Conservation (phyloP, 768 basidiomycete genomes). For the Polyporus arcularius region DNA sequence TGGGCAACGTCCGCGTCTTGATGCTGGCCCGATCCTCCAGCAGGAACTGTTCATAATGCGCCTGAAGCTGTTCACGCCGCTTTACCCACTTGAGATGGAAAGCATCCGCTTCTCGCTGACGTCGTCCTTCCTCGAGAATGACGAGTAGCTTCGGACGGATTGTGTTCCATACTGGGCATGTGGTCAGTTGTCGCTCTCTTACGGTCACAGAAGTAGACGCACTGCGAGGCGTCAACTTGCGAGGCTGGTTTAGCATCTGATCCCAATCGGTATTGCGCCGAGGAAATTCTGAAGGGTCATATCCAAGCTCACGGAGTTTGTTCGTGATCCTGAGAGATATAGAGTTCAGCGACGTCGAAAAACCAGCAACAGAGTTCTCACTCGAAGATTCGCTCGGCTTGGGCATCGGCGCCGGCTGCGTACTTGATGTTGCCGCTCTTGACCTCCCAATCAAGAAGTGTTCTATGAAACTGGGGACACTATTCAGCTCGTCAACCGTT, state of each 20-base stretch:
- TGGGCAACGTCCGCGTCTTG: constrained; percentile 3
- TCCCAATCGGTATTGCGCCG: no score
- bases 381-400: no score
- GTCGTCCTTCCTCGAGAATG: neutral
- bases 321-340: no score
- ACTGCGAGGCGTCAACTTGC: neutral
- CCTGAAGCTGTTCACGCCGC: neutral
- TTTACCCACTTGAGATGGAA: neutral
- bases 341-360: no score
- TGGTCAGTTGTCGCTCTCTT: neutral
- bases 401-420: no score
- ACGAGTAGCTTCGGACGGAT: constrained; percentile 4
- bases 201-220: neutral
- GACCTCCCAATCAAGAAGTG: no score
- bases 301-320: no score
- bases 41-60: neutral
- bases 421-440: no score
- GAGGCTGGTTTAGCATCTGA: neutral
- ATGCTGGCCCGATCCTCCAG: neutral
- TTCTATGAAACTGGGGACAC: no score
- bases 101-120: neutral
- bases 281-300: no score
- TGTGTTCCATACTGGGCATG: constrained; percentile 1
- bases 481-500: no score
- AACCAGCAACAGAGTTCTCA: no score